A percentile compares a stretch with the other conserved stretches of the same genome.
phyloP scores from a whole-genome alignment of 768 basidiomycete species.

The Suillus brevipes region DNA sequence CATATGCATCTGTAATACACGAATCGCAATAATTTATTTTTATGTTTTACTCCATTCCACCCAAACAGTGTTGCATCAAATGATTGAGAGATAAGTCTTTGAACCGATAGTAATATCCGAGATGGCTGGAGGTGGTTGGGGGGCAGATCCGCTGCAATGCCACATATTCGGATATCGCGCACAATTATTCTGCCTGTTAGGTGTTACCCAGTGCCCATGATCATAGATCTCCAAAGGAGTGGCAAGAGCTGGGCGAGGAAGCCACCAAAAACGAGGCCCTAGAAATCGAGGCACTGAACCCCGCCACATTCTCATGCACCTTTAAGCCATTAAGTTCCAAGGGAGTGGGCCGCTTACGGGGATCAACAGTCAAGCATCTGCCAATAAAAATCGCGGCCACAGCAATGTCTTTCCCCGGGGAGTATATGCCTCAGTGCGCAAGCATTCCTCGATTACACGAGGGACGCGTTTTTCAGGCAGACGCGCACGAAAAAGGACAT shows the following conservation, averaged over 20 bases:
- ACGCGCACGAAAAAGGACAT: not conserved
- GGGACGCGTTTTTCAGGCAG: not conserved
- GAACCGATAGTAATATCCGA: not conserved
- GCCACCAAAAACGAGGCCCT: not conserved
- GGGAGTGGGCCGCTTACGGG: not conserved
- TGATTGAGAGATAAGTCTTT: not conserved
- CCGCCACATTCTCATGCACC: not conserved
- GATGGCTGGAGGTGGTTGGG: not conserved
- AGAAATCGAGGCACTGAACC: not conserved
- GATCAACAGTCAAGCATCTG: not conserved
- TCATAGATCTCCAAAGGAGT: not conserved
- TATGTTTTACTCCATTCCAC: not conserved
- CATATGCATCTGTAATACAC: not conserved
- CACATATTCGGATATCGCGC: not conserved
- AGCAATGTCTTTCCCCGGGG: not conserved
- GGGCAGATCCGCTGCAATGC: not conserved
- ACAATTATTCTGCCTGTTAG: not conserved
- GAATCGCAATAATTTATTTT: not conserved
- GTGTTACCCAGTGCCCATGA: not conserved
- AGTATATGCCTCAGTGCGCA: not conserved
- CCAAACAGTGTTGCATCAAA: not conserved
- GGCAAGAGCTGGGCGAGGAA: not conserved
- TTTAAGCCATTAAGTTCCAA: not conserved
- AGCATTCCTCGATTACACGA: not conserved
- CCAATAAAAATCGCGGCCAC: not conserved